phyloP scores from a whole-genome alignment of 768 basidiomycete genomes.

The Lyophyllum shimeji region DNA sequence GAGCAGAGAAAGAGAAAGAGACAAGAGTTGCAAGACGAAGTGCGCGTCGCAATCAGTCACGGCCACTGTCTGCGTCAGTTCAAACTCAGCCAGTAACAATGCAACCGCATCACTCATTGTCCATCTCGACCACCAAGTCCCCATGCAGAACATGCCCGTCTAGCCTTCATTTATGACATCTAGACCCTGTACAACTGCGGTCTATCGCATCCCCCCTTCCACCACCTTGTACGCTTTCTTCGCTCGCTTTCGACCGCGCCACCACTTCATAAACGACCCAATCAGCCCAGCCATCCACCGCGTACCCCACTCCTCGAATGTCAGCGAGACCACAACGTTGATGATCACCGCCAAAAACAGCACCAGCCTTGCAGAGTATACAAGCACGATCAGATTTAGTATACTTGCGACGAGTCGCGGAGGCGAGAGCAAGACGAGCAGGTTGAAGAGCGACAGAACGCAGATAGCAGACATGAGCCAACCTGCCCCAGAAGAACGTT shows the following conservation, averaged over 20 bases:
- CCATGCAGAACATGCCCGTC: neutral
- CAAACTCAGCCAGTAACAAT: slow-evolving; percentile 25
- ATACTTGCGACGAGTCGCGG: slow-evolving; percentile 55
- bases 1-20: slow-evolving; percentile 25
- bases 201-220: slow-evolving; percentile 63
- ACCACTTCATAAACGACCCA: slow-evolving; percentile 43
- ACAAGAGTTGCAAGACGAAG: slow-evolving; percentile 14
- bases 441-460: slow-evolving; percentile 68
- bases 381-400: slow-evolving; percentile 78
- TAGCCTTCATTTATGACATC: neutral
- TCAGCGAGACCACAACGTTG: slow-evolving; percentile 72
- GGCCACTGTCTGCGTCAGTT: slow-evolving; percentile 6
- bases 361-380: slow-evolving; percentile 62
- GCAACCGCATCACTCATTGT: slow-evolving; percentile 13
- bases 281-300: slow-evolving; percentile 53
- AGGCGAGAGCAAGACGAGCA: slow-evolving; percentile 75
- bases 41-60: slow-evolving; percentile 9
- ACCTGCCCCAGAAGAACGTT: slow-evolving; percentile 39
- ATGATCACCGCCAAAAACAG: slow-evolving; percentile 65
- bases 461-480: slow-evolving; percentile 81
- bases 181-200: too few species aligned
- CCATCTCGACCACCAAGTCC: neutral
- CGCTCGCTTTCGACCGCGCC: slow-evolving; percentile 46
- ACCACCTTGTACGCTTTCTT: slow-evolving; percentile 85
- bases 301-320: slow-evolving; percentile 79